Conservation (phyloP, 768 basidiomycete species). For the Crassisporium funariophilum region DNA sequence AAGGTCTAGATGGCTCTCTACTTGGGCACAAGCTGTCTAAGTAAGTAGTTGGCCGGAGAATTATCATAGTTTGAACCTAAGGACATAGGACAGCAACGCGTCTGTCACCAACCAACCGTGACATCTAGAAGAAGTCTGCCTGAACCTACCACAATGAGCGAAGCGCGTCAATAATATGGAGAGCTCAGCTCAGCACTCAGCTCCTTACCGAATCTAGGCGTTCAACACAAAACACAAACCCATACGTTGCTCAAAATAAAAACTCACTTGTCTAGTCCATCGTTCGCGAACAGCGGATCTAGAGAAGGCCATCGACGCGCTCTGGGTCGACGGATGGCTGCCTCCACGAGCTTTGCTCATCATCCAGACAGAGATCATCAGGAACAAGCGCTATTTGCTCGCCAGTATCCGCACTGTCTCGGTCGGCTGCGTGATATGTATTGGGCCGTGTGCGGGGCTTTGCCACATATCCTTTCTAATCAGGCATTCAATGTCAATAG, state of each 20-base stretch:
- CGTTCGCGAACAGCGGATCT: conserved; percentile 92
- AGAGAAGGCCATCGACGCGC: conserved; percentile 53
- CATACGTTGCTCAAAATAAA: conserved; percentile 89
- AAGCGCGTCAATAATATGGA: conserved; percentile 70
- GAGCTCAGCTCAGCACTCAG: conserved; percentile 88
- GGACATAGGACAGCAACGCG: conserved; percentile 19
- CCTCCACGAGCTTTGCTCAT: conserved; percentile 72
- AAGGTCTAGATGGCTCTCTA: too few relatives aligned
- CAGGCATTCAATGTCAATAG: conserved; percentile 66
- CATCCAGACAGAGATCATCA: conserved; percentile 84
- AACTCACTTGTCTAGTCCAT: conserved; percentile 83
- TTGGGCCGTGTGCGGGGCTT: conserved; percentile 86
- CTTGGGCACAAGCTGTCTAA: too few relatives aligned
- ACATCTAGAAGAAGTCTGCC: too few relatives aligned
- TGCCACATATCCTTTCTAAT: conserved; percentile 78
- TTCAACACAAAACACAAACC: conserved; percentile 77
- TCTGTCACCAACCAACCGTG: conserved; percentile 24
- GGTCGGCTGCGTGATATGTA: conserved; percentile 85
- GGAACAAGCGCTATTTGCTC: conserved; percentile 95
- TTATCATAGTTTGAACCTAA: background rate
- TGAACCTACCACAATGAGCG: conserved; percentile 40
- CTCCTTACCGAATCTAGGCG: conserved; percentile 86
- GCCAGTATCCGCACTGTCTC: conserved; percentile 86
- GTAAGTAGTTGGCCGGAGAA: too few relatives aligned
- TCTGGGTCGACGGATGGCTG: conserved; percentile 38